Evolutionary conservation across 768 basidiomycete genomes (phyloP).

Genomic region (Galerina sulciceps): DNA sequence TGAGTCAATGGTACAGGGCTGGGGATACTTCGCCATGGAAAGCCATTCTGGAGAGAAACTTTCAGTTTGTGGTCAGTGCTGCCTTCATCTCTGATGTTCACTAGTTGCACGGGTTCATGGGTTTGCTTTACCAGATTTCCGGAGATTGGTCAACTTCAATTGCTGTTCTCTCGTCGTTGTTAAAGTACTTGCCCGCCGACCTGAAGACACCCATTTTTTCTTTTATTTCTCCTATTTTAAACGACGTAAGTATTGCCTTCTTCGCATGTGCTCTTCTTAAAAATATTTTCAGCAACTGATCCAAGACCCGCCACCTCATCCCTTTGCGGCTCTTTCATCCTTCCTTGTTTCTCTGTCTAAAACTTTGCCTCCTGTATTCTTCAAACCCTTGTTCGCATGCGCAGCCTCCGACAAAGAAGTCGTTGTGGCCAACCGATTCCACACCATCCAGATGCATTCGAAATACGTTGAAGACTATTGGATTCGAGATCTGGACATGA

Average conservation of each 20-base stretch:
- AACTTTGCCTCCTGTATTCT: conserved; percentile 65
- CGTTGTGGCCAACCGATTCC: conserved; percentile 62
- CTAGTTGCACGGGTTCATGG: no score
- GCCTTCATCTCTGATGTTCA: conserved; percentile 3
- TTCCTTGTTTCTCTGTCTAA: conserved; percentile 57
- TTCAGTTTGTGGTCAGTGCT: conserved; percentile 24
- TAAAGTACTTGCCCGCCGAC: conserved; percentile 50
- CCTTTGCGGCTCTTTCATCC: conserved; percentile 47
- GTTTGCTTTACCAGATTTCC: conserved; percentile 19
- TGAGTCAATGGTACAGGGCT: conserved; percentile 26
- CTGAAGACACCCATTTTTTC: conserved; percentile 43
- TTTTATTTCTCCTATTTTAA: conserved; percentile 47
- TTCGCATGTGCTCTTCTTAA: not conserved
- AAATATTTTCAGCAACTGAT: conserved; percentile 50
- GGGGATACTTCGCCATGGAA: conserved; percentile 20
- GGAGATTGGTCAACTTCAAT: conserved; percentile 48
- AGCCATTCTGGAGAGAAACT: conserved; percentile 23
- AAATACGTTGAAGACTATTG: conserved; percentile 66
- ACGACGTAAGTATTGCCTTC: conserved; percentile 44
- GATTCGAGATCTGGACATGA: conserved; percentile 75
- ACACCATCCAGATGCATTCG: conserved; percentile 53
- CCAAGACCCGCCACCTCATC: conserved; percentile 53
- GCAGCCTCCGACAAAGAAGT: conserved; percentile 67
- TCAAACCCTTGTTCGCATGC: conserved; percentile 72
- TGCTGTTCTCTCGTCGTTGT: conserved; percentile 43